These are phyloP conservation scores for Populus davidiana DNA, from an alignment of 345 rosid species.

Conservation along the genomic window DNA sequence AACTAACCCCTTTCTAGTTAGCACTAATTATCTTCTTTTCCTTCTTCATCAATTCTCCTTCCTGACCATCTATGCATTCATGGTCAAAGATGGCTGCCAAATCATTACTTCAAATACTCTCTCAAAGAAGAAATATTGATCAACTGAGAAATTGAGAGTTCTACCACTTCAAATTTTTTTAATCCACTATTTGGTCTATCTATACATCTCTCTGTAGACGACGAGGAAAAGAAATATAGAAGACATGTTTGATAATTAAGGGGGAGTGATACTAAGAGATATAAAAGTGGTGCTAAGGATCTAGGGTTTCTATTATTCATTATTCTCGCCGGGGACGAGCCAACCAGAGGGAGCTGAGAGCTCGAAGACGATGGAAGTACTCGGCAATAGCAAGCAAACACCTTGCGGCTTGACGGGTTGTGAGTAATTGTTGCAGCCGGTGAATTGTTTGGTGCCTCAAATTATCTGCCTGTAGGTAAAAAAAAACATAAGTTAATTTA, in stretches of 20 bases:
- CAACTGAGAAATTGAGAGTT: slow-evolving; percentile 3
- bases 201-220: slow-evolving; percentile 29
- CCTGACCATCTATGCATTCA: not conserved
- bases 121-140: not conserved
- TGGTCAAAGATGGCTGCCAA: slow-evolving; percentile 28
- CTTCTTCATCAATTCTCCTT: not conserved
- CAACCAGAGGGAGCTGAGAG: slow-evolving; percentile 92
- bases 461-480: slow-evolving; percentile 69
- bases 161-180: slow-evolving; percentile 22
- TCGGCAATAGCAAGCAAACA: slow-evolving; percentile 77
- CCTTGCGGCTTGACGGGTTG: slow-evolving; percentile 83
- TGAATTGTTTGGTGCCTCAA: slow-evolving; percentile 86
- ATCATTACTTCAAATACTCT: slow-evolving; percentile 13
- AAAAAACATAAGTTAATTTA: not conserved
- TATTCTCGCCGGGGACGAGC: slow-evolving; percentile 87
- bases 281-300: slow-evolving; percentile 8
- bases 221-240: slow-evolving; percentile 17
- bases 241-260: not conserved
- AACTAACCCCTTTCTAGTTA: not conserved
- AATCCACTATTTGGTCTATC: slow-evolving; percentile 25
- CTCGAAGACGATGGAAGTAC: slow-evolving; percentile 89
- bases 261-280: not conserved
- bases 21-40: not conserved
- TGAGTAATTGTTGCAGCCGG: slow-evolving; percentile 65
- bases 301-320: slow-evolving; percentile 22